phyloP scores from a whole-genome alignment of 164 flowering plant genomes.

The Aristolochia californica region DNA sequence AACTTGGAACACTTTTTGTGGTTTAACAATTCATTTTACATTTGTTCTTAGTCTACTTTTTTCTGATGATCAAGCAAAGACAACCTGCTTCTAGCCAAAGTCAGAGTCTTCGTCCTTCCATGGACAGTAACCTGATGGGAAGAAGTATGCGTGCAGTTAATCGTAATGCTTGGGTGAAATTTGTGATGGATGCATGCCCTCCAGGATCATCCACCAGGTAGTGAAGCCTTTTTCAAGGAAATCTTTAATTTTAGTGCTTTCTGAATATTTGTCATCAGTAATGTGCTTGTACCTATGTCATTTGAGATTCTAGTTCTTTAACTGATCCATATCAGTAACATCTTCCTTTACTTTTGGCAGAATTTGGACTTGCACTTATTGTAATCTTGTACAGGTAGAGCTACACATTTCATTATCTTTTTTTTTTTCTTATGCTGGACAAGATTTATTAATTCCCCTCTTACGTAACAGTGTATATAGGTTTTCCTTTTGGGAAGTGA shows the following conservation, averaged over 20 bases:
- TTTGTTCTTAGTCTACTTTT: constrained; percentile 3
- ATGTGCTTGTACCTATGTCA: no score
- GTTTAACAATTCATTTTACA: neutral
- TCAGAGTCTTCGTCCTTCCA: constrained; percentile 37
- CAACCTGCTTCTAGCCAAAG: constrained; percentile 75
- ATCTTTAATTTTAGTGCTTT: neutral
- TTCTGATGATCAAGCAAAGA: constrained; percentile 75
- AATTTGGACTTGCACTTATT: constrained; percentile 67
- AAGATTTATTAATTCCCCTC: neutral
- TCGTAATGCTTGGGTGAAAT: constrained; percentile 56
- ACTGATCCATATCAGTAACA: neutral
- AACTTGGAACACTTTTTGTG: neutral
- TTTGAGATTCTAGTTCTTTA: no score
- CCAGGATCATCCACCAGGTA: constrained; percentile 72
- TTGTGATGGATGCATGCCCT: constrained; percentile 75
- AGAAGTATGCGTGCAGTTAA: constrained; percentile 27
- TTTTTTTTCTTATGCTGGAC: neutral
- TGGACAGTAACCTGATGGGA: constrained; percentile 40
- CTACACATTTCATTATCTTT: neutral
- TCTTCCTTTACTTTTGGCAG: constrained; percentile 31
- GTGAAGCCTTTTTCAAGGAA: neutral
- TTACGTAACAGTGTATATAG: no score
- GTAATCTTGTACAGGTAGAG: constrained; percentile 76
- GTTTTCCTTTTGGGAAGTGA: no score
- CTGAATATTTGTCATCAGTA: neutral